These are phyloP conservation scores for Phytopythium cucurbitacearum DNA, from an alignment of 352 stramenopile genomes.

Conservation along the genomic window DNA sequence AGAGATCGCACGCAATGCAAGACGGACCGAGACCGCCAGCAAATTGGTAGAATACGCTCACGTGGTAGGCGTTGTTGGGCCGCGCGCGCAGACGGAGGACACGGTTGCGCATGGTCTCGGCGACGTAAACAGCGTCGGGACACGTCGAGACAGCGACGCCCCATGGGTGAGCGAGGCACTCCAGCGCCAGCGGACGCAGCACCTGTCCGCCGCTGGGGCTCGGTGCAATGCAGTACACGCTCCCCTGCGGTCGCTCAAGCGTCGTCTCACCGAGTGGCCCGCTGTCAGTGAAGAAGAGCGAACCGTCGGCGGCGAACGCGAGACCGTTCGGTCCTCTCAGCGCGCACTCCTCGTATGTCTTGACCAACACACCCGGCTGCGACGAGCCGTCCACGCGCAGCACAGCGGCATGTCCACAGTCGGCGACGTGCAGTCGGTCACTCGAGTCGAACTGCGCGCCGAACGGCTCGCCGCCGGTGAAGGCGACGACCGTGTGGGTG, in stretches of 20 bases:
- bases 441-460: conserved; percentile 60
- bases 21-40: conserved; percentile 73
- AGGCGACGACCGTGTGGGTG: conserved; percentile 45
- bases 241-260: conserved; percentile 70
- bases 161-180: conserved; percentile 82
- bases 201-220: conserved; percentile 69
- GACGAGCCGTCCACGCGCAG: conserved; percentile 52
- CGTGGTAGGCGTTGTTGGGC: conserved; percentile 63
- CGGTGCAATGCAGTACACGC: conserved; percentile 66
- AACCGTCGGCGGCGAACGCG: conserved; percentile 45
- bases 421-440: conserved; percentile 60
- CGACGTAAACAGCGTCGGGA: conserved; percentile 51
- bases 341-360: conserved; percentile 74
- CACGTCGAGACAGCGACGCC: conserved; percentile 41
- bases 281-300: conserved; percentile 85
- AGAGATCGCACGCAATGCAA: conserved; percentile 55
- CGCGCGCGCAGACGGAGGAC: conserved; percentile 63
- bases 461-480: conserved; percentile 64
- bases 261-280: conserved; percentile 82
- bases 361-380: conserved; percentile 74
- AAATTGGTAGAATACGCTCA: conserved; percentile 84
- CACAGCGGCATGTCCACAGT: conserved; percentile 70
- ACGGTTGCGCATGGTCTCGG: conserved; percentile 81
- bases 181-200: conserved; percentile 59
- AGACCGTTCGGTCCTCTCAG: conserved; percentile 73